A percentile compares a stretch with the other conserved stretches of the same genome.
Conservation (phyloP, 192 early-diverging fungal species). For the Diversispora epigaea region DNA sequence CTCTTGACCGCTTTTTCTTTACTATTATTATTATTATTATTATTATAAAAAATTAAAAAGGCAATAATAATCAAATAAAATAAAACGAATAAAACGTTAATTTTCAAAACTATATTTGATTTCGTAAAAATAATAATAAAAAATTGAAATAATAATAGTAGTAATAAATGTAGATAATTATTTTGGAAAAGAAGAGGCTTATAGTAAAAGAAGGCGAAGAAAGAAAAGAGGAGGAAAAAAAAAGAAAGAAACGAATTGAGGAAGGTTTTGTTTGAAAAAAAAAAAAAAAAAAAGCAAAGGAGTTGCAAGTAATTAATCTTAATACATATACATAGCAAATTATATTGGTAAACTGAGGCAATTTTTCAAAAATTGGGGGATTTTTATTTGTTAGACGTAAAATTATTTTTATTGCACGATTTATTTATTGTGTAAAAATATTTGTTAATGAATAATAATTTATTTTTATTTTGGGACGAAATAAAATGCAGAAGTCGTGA, state of each 20-base stretch:
- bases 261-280: not conserved
- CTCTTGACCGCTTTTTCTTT: no score
- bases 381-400: no score
- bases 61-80: no score
- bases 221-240: not conserved
- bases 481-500: no score
- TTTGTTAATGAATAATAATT: no score
- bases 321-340: not conserved
- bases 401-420: no score
- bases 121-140: not conserved
- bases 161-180: not conserved
- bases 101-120: not conserved
- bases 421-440: no score
- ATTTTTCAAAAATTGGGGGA: no score
- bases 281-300: constrained; percentile 3
- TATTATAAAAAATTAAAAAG: no score
- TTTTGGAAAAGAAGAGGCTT: not conserved
- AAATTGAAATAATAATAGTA: not conserved
- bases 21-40: no score
- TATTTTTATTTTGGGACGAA: no score
- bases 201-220: not conserved
- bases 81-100: not conserved
- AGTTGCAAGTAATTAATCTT: constrained; percentile 5
- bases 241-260: not conserved
- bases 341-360: no score